Percentiles rank a stretch among this genome's conserved stretches.
Evolutionary conservation across 2,329 filamentous ascomycete species (phyloP).

Genomic region (Grosmannia penicillata): DNA sequence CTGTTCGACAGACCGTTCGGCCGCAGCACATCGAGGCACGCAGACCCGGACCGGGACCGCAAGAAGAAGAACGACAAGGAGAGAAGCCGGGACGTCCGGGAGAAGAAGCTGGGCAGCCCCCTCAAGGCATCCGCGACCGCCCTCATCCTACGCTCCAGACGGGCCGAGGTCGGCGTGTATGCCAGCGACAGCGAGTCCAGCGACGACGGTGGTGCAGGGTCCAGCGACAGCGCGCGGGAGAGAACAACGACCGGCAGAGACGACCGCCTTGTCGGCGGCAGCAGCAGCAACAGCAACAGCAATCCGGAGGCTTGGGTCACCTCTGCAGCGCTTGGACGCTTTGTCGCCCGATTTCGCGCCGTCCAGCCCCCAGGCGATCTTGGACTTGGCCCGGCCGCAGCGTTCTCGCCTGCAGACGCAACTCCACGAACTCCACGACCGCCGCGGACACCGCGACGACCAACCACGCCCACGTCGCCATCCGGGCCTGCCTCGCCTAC

Average conservation of each 20-base stretch:
- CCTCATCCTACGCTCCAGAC: constrained; percentile 2
- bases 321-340: constrained; percentile 28
- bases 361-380: constrained; percentile 17
- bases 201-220: neutral
- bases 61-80: constrained; percentile 1
- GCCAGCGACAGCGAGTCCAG: neutral
- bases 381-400: neutral
- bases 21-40: too few species aligned
- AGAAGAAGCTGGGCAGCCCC: neutral
- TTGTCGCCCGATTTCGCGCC: constrained; percentile 41
- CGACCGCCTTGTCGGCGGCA: constrained; percentile 6
- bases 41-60: too few species aligned
- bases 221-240: too few species aligned
- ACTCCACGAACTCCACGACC: neutral
- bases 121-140: neutral
- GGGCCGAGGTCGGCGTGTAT: constrained; percentile 1
- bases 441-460: neutral
- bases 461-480: too few species aligned
- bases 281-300: constrained; percentile 12
- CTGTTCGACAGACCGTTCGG: too few species aligned
- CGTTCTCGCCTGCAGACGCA: constrained; percentile 9
- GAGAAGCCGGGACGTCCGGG: neutral
- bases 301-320: constrained; percentile 9
- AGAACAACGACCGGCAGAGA: constrained; percentile 4
- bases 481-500: neutral